Conservation (phyloP, 768 basidiomycete genomes). For the Agaricus subrufescens region DNA sequence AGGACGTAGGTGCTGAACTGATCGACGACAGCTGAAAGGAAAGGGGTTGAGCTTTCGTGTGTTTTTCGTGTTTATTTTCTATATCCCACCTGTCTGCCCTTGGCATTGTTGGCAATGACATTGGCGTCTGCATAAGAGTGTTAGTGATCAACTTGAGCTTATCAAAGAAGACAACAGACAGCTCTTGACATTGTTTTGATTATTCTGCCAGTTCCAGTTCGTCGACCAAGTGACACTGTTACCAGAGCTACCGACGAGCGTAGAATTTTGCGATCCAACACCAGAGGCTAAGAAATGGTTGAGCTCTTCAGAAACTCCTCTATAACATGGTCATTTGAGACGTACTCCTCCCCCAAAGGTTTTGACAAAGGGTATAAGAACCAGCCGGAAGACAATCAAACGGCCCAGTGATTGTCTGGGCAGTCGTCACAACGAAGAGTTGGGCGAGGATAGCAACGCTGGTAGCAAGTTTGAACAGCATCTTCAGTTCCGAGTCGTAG, state of each 20-base stretch:
- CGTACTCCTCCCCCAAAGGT: constrained; percentile 47
- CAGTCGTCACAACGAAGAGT: not conserved
- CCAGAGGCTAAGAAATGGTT: constrained; percentile 21
- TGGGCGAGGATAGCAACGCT: not conserved
- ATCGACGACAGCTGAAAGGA: constrained; percentile 32
- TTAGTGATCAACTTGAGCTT: not conserved
- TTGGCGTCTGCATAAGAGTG: constrained; percentile 38
- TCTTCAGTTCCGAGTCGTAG: not conserved
- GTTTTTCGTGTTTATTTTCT: not conserved
- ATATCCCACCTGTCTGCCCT: constrained; percentile 39
- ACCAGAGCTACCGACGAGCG: constrained; percentile 33
- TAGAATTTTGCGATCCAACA: constrained; percentile 44
- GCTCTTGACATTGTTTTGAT: constrained; percentile 49
- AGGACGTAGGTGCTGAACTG: constrained; percentile 41
- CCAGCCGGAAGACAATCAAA: constrained; percentile 21
- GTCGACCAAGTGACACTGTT: constrained; percentile 49
- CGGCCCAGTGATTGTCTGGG: constrained; percentile 7
- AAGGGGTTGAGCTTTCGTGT: not conserved
- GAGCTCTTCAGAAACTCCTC: constrained; percentile 17
- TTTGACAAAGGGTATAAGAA: constrained; percentile 48
- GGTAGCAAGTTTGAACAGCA: not conserved
- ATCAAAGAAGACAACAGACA: constrained; percentile 28
- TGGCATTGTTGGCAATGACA: constrained; percentile 37
- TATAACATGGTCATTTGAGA: constrained; percentile 7
- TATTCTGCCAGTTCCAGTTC: constrained; percentile 47